These are phyloP conservation scores for Botryotinia convoluta DNA, from an alignment of 2,329 filamentous ascomycete genomes.

Conservation along the genomic window DNA sequence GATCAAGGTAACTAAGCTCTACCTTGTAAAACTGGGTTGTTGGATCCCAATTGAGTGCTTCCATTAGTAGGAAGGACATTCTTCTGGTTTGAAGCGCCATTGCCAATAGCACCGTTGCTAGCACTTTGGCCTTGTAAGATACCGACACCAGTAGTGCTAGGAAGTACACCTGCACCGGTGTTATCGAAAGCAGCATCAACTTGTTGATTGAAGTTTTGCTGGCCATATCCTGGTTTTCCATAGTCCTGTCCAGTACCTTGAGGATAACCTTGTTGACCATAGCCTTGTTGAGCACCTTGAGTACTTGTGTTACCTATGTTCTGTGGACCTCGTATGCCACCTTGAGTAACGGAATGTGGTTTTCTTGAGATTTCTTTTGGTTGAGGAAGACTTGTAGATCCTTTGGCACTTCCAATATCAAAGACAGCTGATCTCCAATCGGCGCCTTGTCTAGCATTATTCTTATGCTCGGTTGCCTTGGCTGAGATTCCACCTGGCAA, in stretches of 20 bases:
- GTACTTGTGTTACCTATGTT: conserved; percentile 29
- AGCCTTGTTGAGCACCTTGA: background rate
- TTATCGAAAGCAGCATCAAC: conserved; percentile 6
- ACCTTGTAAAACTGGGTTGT: conserved; percentile 23
- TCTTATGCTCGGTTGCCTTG: conserved; percentile 92
- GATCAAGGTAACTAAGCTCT: background rate
- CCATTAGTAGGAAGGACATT: background rate
- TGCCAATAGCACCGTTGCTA: conserved; percentile 14
- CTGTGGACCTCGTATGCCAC: conserved; percentile 32
- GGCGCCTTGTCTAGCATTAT: conserved; percentile 82
- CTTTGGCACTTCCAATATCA: conserved; percentile 73
- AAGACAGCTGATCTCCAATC: conserved; percentile 96
- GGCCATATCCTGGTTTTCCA: background rate
- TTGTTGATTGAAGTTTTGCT: conserved; percentile 14
- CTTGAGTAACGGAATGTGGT: conserved; percentile 34
- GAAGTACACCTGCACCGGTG: background rate
- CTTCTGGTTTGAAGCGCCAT: conserved; percentile 4
- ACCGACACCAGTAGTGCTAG: background rate
- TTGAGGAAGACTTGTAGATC: conserved; percentile 68
- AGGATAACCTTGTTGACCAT: background rate
- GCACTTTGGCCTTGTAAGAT: background rate
- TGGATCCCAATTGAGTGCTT: conserved; percentile 23
- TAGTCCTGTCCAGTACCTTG: background rate
- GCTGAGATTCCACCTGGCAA: conserved; percentile 85
- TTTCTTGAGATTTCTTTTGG: conserved; percentile 55